A percentile compares a stretch with the other conserved stretches of the same genome.
Conservation (phyloP, 2,329 filamentous ascomycete genomes). For the Talaromyces sp. region DNA sequence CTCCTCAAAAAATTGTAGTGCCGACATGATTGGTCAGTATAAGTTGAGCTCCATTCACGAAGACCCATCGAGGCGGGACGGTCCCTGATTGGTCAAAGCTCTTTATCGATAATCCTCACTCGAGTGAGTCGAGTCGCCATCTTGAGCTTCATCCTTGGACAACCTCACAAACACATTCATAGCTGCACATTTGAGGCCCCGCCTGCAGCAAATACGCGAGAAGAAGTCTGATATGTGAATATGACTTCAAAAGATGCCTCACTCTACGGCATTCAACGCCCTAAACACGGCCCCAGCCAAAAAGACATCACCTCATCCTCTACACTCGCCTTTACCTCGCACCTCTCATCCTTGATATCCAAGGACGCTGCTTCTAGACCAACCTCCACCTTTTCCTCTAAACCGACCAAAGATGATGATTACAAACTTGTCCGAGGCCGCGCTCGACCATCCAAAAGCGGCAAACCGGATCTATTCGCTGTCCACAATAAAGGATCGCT, state of each 20-base stretch:
- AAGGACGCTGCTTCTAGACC: slow-evolving; percentile 39
- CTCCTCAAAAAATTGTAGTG: background rate
- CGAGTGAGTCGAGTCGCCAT: no score
- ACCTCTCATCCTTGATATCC: slow-evolving; percentile 76
- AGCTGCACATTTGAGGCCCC: background rate
- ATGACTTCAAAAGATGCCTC: slow-evolving; percentile 57
- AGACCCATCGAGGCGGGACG: slow-evolving; percentile 1
- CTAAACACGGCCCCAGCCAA: slow-evolving; percentile 58
- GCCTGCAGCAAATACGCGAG: background rate
- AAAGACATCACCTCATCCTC: slow-evolving; percentile 67
- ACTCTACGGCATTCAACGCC: slow-evolving; percentile 71
- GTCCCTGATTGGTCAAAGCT: slow-evolving; percentile 12
- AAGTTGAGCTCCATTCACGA: background rate
- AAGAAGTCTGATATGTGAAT: background rate
- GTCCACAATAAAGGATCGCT: slow-evolving; percentile 60
- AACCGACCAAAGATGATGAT: slow-evolving; percentile 18
- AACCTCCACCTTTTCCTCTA: background rate
- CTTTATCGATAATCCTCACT: slow-evolving; percentile 4
- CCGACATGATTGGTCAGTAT: slow-evolving; percentile 5
- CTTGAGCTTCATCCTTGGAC: background rate
- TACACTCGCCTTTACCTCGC: slow-evolving; percentile 80
- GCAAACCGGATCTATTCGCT: slow-evolving; percentile 68
- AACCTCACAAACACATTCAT: no score
- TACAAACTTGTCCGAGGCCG: slow-evolving; percentile 40
- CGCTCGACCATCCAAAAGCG: slow-evolving; percentile 40